Percentiles rank a stretch among this genome's conserved stretches.
These are phyloP conservation scores for Xylariomycetidae sp. DNA, from an alignment of 2,329 filamentous ascomycete species.

Conservation along the genomic window DNA sequence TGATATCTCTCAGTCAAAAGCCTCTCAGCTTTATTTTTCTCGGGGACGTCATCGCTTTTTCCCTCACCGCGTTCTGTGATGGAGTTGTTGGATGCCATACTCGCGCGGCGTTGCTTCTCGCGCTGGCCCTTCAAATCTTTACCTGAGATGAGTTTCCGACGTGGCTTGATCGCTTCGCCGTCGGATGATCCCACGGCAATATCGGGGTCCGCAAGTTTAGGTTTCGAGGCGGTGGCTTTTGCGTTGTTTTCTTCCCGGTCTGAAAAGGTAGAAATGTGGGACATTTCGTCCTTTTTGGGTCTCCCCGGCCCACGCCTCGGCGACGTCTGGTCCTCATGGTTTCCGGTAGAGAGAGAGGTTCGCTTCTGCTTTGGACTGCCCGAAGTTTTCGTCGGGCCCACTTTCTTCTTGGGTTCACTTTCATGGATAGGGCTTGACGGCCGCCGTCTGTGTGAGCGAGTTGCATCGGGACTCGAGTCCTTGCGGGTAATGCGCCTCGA, in stretches of 20 bases:
- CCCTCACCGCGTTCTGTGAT: constrained; percentile 49
- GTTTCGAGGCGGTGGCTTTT: constrained; percentile 42
- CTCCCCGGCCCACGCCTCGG: constrained; percentile 49
- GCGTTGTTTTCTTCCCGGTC: constrained; percentile 51
- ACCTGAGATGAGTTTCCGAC: constrained; percentile 60
- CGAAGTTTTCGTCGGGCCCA: constrained; percentile 27
- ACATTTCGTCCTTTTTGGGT: constrained; percentile 51
- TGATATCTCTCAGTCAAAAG: constrained; percentile 52
- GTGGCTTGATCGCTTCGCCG: constrained; percentile 53
- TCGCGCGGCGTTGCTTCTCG: constrained; percentile 54
- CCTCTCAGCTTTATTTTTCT: constrained; percentile 40
- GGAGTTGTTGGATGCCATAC: constrained; percentile 52
- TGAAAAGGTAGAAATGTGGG: constrained; percentile 42
- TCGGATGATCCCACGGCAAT: constrained; percentile 48
- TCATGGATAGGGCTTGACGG: constrained; percentile 47
- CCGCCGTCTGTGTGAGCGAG: constrained; percentile 40
- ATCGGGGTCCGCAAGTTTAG: constrained; percentile 52
- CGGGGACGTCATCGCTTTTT: constrained; percentile 42
- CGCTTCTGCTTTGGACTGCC: constrained; percentile 47
- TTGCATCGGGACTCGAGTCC: constrained; percentile 40
- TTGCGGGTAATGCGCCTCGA: constrained; percentile 37
- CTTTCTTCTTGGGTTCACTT: constrained; percentile 40
- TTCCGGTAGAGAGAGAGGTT: constrained; percentile 37
- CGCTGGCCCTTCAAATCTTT: constrained; percentile 57
- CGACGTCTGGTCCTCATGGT: constrained; percentile 42